phyloP scores from a whole-genome alignment of 2,329 filamentous ascomycete genomes.

The Beauveria pseudobassiana region DNA sequence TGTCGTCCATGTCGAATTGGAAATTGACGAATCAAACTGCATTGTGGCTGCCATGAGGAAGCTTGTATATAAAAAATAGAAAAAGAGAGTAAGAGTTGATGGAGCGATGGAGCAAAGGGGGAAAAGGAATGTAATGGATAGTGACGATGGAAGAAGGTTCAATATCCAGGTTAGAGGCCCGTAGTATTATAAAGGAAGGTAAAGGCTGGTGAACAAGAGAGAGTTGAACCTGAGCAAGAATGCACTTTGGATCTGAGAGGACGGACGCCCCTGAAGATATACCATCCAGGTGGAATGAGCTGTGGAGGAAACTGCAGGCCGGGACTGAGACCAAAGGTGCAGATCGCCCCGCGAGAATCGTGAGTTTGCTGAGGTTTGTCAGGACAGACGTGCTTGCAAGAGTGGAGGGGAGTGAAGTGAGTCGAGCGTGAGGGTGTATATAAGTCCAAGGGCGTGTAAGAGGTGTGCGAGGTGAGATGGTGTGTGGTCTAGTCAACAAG shows the following conservation, averaged over 20 bases:
- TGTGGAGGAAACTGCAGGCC: conserved; percentile 23
- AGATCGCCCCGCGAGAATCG: conserved; percentile 27
- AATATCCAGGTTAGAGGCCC: conserved; percentile 11
- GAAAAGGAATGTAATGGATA: conserved; percentile 11
- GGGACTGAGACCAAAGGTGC: conserved; percentile 25
- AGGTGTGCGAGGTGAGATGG: neutral
- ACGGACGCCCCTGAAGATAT: conserved; percentile 35
- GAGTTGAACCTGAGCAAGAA: conserved; percentile 10
- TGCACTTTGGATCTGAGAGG: conserved; percentile 18
- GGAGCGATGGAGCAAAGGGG: neutral
- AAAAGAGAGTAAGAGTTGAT: conserved; percentile 10
- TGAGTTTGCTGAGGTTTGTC: conserved; percentile 16
- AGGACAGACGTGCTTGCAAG: neutral
- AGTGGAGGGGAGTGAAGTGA: conserved; percentile 4
- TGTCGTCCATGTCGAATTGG: conserved; percentile 32
- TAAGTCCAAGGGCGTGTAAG: conserved; percentile 2
- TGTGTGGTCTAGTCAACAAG: neutral
- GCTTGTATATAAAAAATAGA: neutral
- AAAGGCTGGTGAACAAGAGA: conserved; percentile 4
- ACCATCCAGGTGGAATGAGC: conserved; percentile 31
- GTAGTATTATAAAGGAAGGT: conserved; percentile 11
- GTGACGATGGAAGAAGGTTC: neutral
- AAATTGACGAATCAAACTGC: conserved; percentile 33
- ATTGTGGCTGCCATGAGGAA: conserved; percentile 18
- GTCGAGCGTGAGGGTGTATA: neutral